phyloP scores from a whole-genome alignment of 2,329 filamentous ascomycete species.

The Blumeria graminis region DNA sequence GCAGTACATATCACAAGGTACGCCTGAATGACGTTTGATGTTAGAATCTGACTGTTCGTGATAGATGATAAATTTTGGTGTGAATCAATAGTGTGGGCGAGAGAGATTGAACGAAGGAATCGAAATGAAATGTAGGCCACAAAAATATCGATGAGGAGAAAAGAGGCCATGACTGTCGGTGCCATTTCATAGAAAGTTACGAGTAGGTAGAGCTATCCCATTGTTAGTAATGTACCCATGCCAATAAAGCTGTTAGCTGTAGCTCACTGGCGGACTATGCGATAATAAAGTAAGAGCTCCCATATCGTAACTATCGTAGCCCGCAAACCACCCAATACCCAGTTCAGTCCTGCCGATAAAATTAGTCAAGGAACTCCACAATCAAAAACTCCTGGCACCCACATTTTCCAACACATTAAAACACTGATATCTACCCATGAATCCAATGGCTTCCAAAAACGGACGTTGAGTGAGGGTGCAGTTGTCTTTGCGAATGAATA shows the following conservation, averaged over 20 bases:
- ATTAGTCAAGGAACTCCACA: background rate
- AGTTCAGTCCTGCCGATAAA: conserved; percentile 34
- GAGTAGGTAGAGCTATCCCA: conserved; percentile 41
- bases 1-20: conserved; percentile 45
- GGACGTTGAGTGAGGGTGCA: conserved; percentile 34
- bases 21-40: conserved; percentile 34
- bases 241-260: conserved; percentile 4
- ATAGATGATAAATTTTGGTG: conserved; percentile 17
- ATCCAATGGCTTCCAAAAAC: conserved; percentile 38
- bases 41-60: conserved; percentile 38
- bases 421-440: conserved; percentile 34
- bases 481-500: conserved; percentile 34
- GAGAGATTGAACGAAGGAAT: conserved; percentile 43
- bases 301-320: conserved; percentile 51
- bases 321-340: conserved; percentile 45
- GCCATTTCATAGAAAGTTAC: conserved; percentile 53
- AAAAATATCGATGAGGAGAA: conserved; percentile 41
- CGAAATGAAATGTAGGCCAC: conserved; percentile 51
- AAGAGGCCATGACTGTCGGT: conserved; percentile 31
- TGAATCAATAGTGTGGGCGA: conserved; percentile 31
- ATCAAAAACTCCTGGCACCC: conserved; percentile 14
- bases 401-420: conserved; percentile 30
- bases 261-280: conserved; percentile 43
- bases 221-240: conserved; percentile 1
- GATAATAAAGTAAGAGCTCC: conserved; percentile 42